These are phyloP conservation scores for Lipomyces spencermartinsiae DNA, from an alignment of 805 yeast species.

Conservation along the genomic window DNA sequence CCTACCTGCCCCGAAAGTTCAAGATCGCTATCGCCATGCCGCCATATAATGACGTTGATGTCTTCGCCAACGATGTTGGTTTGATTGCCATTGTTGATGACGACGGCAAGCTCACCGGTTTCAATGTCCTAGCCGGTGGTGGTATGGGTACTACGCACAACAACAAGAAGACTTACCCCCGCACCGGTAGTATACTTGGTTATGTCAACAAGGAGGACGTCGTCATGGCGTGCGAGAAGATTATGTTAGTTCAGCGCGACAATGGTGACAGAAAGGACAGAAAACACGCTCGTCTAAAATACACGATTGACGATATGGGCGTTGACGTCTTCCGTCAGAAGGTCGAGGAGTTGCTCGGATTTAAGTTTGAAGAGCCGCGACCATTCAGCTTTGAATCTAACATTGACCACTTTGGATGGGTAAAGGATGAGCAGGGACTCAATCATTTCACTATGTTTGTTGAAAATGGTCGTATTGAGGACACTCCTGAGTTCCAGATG, in stretches of 20 bases:
- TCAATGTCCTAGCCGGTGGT: constrained; percentile 92
- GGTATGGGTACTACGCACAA: constrained; percentile 99
- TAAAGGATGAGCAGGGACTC: constrained; percentile 58
- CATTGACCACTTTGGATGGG: constrained; percentile 93
- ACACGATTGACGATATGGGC: constrained; percentile 94
- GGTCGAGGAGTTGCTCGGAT: constrained; percentile 85
- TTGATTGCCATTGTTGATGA: constrained; percentile 79
- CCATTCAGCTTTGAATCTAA: constrained; percentile 83
- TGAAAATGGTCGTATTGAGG: constrained; percentile 96
- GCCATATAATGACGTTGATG: constrained; percentile 96
- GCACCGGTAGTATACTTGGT: constrained; percentile 90
- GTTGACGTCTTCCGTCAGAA: constrained; percentile 77
- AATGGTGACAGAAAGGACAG: constrained; percentile 94
- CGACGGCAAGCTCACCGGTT: constrained; percentile 66
- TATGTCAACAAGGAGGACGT: constrained; percentile 71
- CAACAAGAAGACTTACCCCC: constrained; percentile 94
- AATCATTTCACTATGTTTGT: constrained; percentile 93
- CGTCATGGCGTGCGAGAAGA: constrained; percentile 81
- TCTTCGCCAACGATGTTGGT: constrained; percentile 94
- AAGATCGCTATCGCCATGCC: constrained; percentile 94
- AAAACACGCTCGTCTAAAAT: constrained; percentile 97
- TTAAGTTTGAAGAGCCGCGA: constrained; percentile 70
- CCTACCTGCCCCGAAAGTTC: constrained; percentile 93
- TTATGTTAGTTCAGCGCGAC: constrained; percentile 94
- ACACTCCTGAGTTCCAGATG: constrained; percentile 87